Base-by-base conservation (phyloP, 2,329 filamentous ascomycete species). In the Cadophora luteo-olivacea region DNA sequence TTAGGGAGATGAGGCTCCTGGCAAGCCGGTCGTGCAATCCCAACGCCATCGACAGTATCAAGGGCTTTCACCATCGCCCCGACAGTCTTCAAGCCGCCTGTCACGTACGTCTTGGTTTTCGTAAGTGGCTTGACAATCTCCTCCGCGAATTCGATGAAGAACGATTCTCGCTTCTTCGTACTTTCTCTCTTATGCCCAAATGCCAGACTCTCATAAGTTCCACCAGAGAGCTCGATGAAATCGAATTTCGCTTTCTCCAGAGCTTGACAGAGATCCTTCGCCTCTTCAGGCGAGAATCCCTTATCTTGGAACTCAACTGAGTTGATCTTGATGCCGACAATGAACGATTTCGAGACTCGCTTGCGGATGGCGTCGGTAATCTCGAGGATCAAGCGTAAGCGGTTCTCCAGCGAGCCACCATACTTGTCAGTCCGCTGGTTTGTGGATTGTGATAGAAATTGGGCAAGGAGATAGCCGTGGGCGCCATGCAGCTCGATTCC, bases 211-310 rank as follows among this genome's bases (percentile, higher is more conserved):
- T 89, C 84, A 70, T 87, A 89, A 0, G 79, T 85, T 0, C 91
- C 90, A 0, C 90, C 91, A 22, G 85, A 88, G 32, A 92, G 84
- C 77, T 93, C 90, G 1, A 92, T 78, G 71, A 91, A 92, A 77
- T 92, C 90, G 63, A 87, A 86, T 8, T 76, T 77, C 68, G 84
- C 82, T 60, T 80, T 75, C 74, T 88, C 84, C 1, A 87, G 78
- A 25, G 82, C 75, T 54, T 80, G 76, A 76, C 83, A 84, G 1
- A 92, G 78, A 5, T 80, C 85, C 36, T 81, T 79, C 3, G 90
- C 80, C 73, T 92, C 89, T 62, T 86, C 84, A 38, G 91, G 79
- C 51, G 84, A 86, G 41, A 87, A 83, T 0, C 85, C 85, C 32
- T 82, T 81, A 14, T 88, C 87, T 32, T 84, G 79, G 54, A 87